Evolutionary conservation across 345 rosid species (phyloP).

Genomic region (Leavenworthia alabamica): DNA sequence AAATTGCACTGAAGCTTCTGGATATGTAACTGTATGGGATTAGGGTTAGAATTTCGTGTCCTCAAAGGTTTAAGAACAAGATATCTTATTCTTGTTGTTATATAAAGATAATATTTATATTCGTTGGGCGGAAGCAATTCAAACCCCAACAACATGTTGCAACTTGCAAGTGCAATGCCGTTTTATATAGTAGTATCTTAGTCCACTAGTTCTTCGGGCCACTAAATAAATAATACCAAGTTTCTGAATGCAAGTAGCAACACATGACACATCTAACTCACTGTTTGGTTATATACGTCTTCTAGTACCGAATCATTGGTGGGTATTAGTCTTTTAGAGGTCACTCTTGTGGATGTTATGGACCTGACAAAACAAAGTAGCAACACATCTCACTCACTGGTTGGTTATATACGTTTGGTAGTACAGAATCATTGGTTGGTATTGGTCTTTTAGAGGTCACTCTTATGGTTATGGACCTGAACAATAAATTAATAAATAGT

Average conservation of each 20-base stretch:
- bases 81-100: background rate
- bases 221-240: background rate
- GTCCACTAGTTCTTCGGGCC: background rate
- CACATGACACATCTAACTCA: slow-evolving; percentile 7
- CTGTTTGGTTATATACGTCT: slow-evolving; percentile 1
- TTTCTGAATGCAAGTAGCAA: background rate
- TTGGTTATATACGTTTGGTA: slow-evolving; percentile 1
- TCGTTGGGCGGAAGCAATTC: background rate
- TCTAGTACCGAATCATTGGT: background rate
- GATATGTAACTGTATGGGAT: background rate
- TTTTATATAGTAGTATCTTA: background rate
- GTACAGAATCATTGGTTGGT: background rate
- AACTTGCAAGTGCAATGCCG: background rate
- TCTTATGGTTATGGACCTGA: background rate
- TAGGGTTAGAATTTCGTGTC: background rate
- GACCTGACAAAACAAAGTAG: background rate
- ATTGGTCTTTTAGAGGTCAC: background rate
- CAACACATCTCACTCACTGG: background rate
- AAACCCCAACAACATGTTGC: background rate
- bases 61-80: background rate
- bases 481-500: too few relatives aligned
- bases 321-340: slow-evolving; percentile 5
- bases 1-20: background rate
- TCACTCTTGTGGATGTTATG: background rate
- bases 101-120: background rate